A percentile compares a stretch with the other conserved stretches of the same genome.
Conservation (phyloP, 2,329 filamentous ascomycete genomes). For the Fusarium sp. region DNA sequence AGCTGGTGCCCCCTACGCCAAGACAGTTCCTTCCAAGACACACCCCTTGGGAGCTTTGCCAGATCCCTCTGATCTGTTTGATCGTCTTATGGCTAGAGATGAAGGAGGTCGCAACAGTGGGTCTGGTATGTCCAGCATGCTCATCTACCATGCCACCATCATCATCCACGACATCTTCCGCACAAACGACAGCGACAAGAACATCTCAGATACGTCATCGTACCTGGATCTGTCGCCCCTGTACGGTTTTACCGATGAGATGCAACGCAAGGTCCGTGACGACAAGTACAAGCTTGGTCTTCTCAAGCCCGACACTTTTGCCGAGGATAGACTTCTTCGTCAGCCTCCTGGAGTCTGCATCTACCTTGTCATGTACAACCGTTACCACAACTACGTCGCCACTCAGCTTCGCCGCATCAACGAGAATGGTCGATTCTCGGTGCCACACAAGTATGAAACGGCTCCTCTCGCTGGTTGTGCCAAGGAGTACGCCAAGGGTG, state of each 20-base stretch:
- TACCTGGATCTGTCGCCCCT: slow-evolving; percentile 60
- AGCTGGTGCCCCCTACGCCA: slow-evolving; percentile 46
- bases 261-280: slow-evolving; percentile 49
- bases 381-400: slow-evolving; percentile 85
- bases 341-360: slow-evolving; percentile 77
- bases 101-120: slow-evolving; percentile 47
- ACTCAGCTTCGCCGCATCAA: slow-evolving; percentile 70
- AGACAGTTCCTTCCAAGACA: slow-evolving; percentile 43
- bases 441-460: slow-evolving; percentile 30
- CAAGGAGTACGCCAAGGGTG: neutral
- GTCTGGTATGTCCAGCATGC: slow-evolving; percentile 57
- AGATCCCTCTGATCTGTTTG: slow-evolving; percentile 47
- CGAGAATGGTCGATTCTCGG: slow-evolving; percentile 52
- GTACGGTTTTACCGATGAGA: slow-evolving; percentile 52
- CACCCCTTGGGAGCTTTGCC: slow-evolving; percentile 42
- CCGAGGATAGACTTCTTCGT: slow-evolving; percentile 71
- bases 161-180: slow-evolving; percentile 65
- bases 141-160: slow-evolving; percentile 63
- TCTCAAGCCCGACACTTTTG: slow-evolving; percentile 69
- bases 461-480: neutral
- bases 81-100: slow-evolving; percentile 45
- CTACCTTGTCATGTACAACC: slow-evolving; percentile 77
- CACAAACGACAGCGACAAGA: slow-evolving; percentile 46
- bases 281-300: slow-evolving; percentile 50
- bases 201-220: slow-evolving; percentile 53